A percentile compares a stretch with the other conserved stretches of the same genome.
Evolutionary conservation across 1,139 yeast species (phyloP).

Genomic region (Suhomyces ambrosiae): DNA sequence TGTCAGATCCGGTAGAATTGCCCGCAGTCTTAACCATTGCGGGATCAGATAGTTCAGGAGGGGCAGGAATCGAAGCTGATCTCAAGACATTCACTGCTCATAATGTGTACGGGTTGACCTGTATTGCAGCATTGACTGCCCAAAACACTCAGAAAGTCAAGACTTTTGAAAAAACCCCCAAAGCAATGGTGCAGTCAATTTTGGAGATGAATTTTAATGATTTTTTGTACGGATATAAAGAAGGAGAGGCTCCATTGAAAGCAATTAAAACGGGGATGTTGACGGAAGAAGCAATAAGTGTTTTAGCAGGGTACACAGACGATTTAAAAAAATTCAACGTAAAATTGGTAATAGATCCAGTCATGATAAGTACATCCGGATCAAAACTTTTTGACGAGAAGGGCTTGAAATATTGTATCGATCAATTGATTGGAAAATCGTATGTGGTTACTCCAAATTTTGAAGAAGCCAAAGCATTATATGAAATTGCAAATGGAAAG

Average conservation of each 20-base stretch:
- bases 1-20: conserved; percentile 17
- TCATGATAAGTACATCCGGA: conserved; percentile 81
- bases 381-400: conserved; percentile 52
- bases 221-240: conserved; percentile 44
- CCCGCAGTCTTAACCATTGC: conserved; percentile 66
- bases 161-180: conserved; percentile 50
- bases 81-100: conserved; percentile 80
- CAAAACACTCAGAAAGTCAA: conserved; percentile 73
- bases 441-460: conserved; percentile 77
- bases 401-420: conserved; percentile 47
- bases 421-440: conserved; percentile 54
- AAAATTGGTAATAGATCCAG: conserved; percentile 73
- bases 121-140: conserved; percentile 81
- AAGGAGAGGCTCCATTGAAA: conserved; percentile 39
- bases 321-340: conserved; percentile 31
- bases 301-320: conserved; percentile 41
- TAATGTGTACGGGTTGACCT: conserved; percentile 77
- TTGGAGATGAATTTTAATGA: conserved; percentile 63
- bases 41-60: conserved; percentile 90
- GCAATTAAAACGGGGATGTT: conserved; percentile 86
- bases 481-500: conserved; percentile 23
- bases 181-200: conserved; percentile 44
- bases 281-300: conserved; percentile 57
- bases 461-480: conserved; percentile 58
- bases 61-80: conserved; percentile 96